Evolutionary conservation across 2,329 filamentous ascomycete genomes (phyloP).

Genomic region (Aspergillus intermedius): DNA sequence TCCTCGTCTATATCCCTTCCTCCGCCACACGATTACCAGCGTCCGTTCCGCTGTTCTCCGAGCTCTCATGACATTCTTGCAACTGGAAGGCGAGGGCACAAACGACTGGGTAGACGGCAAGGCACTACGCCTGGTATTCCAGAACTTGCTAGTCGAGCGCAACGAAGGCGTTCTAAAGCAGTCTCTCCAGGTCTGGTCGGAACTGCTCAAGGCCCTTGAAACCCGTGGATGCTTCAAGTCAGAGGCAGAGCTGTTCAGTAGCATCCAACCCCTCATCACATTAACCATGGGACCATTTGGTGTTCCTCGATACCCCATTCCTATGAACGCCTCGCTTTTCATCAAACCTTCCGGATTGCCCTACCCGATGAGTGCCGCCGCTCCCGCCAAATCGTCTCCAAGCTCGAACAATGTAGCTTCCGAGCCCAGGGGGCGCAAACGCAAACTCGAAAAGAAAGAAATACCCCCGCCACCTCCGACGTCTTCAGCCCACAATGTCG

Average conservation of each 20-base stretch:
- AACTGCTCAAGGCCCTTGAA: slow-evolving; percentile 64
- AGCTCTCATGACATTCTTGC: slow-evolving; percentile 85
- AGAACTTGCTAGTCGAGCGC: slow-evolving; percentile 89
- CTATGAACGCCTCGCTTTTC: slow-evolving; percentile 85
- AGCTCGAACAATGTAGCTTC: slow-evolving; percentile 41
- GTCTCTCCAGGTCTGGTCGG: slow-evolving; percentile 81
- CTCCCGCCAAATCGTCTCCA: slow-evolving; percentile 37
- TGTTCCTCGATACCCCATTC: slow-evolving; percentile 79
- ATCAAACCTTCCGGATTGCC: slow-evolving; percentile 87
- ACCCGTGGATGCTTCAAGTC: slow-evolving; percentile 56
- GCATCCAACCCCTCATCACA: slow-evolving; percentile 74
- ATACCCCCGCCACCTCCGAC: slow-evolving; percentile 47
- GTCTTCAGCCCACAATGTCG: slow-evolving; percentile 80
- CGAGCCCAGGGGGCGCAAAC: slow-evolving; percentile 67
- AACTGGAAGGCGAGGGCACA: slow-evolving; percentile 70
- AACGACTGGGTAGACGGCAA: slow-evolving; percentile 90
- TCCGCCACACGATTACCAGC: slow-evolving; percentile 93
- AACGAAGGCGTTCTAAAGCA: slow-evolving; percentile 75
- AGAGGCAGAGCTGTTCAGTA: slow-evolving; percentile 64
- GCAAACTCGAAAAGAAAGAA: slow-evolving; percentile 78
- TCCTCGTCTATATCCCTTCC: slow-evolving; percentile 87
- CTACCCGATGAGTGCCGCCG: slow-evolving; percentile 51
- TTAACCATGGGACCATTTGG: slow-evolving; percentile 87
- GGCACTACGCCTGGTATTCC: slow-evolving; percentile 81
- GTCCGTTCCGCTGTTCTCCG: slow-evolving; percentile 90